Evolutionary conservation across 2,329 filamentous ascomycete species (phyloP).

Genomic region (Trichoderma brevicompactum): DNA sequence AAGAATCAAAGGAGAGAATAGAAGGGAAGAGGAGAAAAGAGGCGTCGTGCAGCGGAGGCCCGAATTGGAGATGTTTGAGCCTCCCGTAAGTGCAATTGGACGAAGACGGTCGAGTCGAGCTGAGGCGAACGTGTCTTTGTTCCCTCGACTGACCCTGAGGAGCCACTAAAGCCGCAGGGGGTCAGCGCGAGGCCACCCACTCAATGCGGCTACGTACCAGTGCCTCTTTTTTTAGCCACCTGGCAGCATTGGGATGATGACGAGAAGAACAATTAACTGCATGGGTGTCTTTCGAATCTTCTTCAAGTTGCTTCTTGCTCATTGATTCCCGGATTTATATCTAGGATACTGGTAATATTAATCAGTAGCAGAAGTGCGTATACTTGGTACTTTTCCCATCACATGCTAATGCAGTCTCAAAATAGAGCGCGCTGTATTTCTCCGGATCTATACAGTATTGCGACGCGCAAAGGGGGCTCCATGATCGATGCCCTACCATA

Average conservation of each 20-base stretch:
- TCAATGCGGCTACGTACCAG: background rate
- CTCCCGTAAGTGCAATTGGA: slow-evolving; percentile 27
- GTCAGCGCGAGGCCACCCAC: slow-evolving; percentile 13
- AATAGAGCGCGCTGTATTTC: background rate
- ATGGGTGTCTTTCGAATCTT: too few species aligned
- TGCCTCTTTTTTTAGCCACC: background rate
- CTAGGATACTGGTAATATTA: too few species aligned
- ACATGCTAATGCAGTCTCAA: slow-evolving; percentile 1
- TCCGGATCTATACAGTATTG: background rate
- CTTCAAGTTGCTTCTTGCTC: too few species aligned
- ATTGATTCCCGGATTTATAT: too few species aligned
- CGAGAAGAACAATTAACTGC: too few species aligned
- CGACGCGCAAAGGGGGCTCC: background rate
- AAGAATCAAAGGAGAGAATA: slow-evolving; percentile 16
- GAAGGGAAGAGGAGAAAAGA: slow-evolving; percentile 19
- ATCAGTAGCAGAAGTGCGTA: too few species aligned
- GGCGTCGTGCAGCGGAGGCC: slow-evolving; percentile 23
- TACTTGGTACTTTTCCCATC: background rate
- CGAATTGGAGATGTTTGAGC: slow-evolving; percentile 24
- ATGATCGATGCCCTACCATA: background rate
- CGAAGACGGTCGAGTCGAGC: slow-evolving; percentile 13
- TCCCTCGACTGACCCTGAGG: background rate
- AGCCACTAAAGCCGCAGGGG: slow-evolving; percentile 27
- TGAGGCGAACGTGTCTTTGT: slow-evolving; percentile 29
- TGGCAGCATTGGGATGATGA: too few species aligned